Percentiles rank a stretch among this genome's conserved stretches.
Conservation (phyloP, 2,329 filamentous ascomycete genomes). For the Botrytis aclada region DNA sequence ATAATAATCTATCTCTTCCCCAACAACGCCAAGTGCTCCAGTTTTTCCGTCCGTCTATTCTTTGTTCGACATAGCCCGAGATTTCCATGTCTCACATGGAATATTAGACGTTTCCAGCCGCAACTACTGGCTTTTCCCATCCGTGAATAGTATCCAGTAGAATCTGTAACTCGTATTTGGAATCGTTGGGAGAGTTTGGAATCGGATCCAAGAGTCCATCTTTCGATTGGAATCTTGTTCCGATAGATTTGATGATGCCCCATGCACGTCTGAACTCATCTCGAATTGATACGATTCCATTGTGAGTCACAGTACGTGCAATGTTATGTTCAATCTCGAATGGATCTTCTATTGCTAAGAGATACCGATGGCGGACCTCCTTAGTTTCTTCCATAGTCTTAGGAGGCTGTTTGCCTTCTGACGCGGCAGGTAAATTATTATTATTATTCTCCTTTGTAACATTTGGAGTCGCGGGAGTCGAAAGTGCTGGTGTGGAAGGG, state of each 20-base stretch:
- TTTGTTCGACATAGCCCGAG: background rate
- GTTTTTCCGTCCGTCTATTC: conserved; percentile 1
- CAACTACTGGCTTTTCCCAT: background rate
- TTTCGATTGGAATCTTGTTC: conserved; percentile 37
- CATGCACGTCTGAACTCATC: conserved; percentile 82
- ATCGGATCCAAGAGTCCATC: conserved; percentile 31
- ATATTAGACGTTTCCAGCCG: background rate
- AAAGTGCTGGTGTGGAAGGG: conserved; percentile 23
- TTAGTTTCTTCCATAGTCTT: conserved; percentile 44
- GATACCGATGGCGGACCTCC: conserved; percentile 74
- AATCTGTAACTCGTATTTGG: conserved; percentile 24
- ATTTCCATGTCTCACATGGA: background rate
- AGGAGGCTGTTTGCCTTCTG: conserved; percentile 18
- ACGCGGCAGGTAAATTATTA: background rate
- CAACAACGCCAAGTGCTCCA: conserved; percentile 2
- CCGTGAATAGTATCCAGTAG: conserved; percentile 34
- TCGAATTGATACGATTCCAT: conserved; percentile 75
- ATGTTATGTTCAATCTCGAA: conserved; percentile 89
- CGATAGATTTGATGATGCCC: conserved; percentile 60
- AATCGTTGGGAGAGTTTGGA: conserved; percentile 12
- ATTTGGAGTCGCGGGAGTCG: background rate
- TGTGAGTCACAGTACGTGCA: conserved; percentile 78
- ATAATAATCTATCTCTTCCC: background rate
- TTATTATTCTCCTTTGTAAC: too few relatives aligned
- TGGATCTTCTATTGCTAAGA: conserved; percentile 89